Percentiles rank a stretch among this genome's conserved stretches.
Evolutionary conservation across 2,329 filamentous ascomycete species (phyloP).

Genomic region (Hymenoscyphus occultus): DNA sequence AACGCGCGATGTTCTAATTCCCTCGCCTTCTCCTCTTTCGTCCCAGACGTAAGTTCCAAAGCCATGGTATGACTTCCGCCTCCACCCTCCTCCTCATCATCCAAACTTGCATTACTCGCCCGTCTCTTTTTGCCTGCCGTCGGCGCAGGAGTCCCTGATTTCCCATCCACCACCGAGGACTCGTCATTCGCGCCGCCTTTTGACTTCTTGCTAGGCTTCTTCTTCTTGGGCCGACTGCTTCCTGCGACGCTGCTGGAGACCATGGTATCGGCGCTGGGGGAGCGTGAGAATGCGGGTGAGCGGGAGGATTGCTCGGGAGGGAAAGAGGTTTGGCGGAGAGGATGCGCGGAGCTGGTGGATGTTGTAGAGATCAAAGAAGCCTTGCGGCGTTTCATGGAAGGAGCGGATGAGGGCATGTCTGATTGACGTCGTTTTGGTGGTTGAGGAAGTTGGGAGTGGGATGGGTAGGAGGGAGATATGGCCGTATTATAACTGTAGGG

Average conservation of each 20-base stretch:
- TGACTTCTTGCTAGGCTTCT: constrained; percentile 58
- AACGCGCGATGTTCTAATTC: constrained; percentile 56
- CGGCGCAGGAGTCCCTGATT: constrained; percentile 44
- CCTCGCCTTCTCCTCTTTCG: constrained; percentile 65
- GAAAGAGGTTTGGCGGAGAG: constrained; percentile 78
- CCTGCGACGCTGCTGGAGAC: constrained; percentile 59
- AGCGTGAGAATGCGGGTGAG: constrained; percentile 51
- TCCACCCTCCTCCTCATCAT: constrained; percentile 47
- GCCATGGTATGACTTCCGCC: constrained; percentile 43
- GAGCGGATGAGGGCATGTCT: constrained; percentile 48
- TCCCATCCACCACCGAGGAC: constrained; percentile 44
- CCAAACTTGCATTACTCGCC: constrained; percentile 48
- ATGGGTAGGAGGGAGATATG: constrained; percentile 54
- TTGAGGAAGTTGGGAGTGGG: constrained; percentile 49
- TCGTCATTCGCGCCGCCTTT: constrained; percentile 54
- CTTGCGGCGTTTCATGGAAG: constrained; percentile 65
- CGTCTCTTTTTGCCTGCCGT: constrained; percentile 43
- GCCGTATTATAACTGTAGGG: constrained; percentile 28
- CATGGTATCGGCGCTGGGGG: constrained; percentile 62
- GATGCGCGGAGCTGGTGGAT: constrained; percentile 55
- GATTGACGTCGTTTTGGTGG: constrained; percentile 64
- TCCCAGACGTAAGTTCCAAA: constrained; percentile 57
- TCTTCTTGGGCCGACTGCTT: constrained; percentile 50
- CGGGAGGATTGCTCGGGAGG: constrained; percentile 56
- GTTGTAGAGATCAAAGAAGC: constrained; percentile 59